A percentile compares a stretch with the other conserved stretches of the same genome.
phyloP scores from a whole-genome alignment of 2,329 filamentous ascomycete species.

The Trichoderma afroharzianum region DNA sequence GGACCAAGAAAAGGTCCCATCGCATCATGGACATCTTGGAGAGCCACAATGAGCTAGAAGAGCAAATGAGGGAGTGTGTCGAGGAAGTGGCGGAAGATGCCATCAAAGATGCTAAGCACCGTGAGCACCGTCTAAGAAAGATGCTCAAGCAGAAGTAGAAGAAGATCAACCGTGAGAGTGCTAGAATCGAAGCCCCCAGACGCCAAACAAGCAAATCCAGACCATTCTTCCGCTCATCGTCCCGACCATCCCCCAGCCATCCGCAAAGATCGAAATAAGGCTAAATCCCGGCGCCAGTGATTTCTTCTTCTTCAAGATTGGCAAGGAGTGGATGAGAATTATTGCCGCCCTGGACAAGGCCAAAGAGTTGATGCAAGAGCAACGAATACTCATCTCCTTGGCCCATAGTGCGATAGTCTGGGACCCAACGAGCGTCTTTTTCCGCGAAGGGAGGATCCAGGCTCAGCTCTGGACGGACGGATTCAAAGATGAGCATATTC shows the following conservation, averaged over 20 bases:
- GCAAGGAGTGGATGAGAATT: background rate
- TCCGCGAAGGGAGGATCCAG: background rate
- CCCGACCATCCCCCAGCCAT: background rate
- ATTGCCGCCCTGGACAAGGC: background rate
- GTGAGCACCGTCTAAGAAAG: background rate
- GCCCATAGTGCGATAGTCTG: background rate
- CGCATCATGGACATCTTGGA: too few species aligned
- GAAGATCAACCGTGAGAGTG: background rate
- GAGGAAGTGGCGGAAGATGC: background rate
- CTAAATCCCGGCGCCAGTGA: background rate
- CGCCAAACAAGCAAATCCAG: background rate
- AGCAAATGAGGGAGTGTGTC: background rate
- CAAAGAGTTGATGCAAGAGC: background rate
- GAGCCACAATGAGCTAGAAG: background rate
- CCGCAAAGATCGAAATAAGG: background rate
- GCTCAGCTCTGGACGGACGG: background rate
- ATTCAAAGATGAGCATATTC: background rate
- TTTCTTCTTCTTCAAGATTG: background rate
- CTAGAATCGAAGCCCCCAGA: background rate
- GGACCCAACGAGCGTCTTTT: background rate
- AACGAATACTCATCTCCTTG: background rate
- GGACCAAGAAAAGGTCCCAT: too few species aligned
- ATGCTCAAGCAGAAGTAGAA: background rate
- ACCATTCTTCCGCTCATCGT: background rate
- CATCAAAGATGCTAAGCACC: background rate